Conservation (phyloP, 2,329 filamentous ascomycete genomes). For the Calonectria fujianensis region DNA sequence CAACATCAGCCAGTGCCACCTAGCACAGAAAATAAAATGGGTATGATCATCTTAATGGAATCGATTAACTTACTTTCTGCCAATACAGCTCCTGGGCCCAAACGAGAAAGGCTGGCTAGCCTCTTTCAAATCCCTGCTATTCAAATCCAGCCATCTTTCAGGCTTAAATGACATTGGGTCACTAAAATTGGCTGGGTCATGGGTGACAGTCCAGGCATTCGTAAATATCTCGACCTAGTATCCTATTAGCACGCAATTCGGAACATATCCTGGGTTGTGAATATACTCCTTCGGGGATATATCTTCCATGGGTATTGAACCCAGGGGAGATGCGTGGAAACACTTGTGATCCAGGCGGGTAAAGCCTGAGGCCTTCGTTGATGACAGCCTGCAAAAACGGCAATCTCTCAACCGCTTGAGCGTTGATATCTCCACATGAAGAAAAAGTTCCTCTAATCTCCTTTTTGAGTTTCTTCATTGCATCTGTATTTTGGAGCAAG, state of each 20-base stretch:
- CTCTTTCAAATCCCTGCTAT: background rate
- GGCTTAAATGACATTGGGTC: constrained; percentile 4
- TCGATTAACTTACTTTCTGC: background rate
- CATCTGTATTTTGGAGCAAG: background rate
- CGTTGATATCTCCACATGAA: background rate
- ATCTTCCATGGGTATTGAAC: background rate
- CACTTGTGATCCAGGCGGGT: background rate
- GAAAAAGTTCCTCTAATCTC: background rate
- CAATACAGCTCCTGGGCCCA: background rate
- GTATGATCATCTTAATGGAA: background rate
- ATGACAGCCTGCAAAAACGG: constrained; percentile 1
- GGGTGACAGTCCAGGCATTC: constrained; percentile 1
- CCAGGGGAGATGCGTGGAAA: constrained; percentile 3
- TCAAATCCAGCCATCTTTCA: constrained; percentile 4
- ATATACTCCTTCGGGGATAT: background rate
- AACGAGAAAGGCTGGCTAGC: background rate
- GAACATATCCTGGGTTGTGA: rapidly evolving
- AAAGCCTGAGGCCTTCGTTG: background rate
- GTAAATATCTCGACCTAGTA: background rate
- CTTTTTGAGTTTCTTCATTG: background rate
- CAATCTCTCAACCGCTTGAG: background rate
- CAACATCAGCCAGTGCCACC: background rate
- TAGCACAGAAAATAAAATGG: background rate
- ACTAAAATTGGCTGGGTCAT: constrained; percentile 2
- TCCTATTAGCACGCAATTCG: background rate